Base-by-base conservation (phyloP, 306 rosid species). In the Ammopiptanthus mongolicus region DNA sequence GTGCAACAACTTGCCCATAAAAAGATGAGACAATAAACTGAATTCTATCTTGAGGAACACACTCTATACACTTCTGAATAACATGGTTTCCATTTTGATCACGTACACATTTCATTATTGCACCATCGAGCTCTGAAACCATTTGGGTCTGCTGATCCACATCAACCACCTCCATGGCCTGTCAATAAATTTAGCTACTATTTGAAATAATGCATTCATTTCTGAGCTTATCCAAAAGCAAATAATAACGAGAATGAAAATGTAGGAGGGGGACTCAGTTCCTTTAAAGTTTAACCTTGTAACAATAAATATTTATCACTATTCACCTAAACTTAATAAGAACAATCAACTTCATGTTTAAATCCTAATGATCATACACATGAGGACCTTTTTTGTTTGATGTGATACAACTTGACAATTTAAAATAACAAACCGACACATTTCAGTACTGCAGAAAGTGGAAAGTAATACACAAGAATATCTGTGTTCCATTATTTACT, bases 61-160 rank as follows among this genome's bases (percentile, higher is more conserved):
- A 92, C 85, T 92, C 99, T 71, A 95, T 90, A 73, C 97, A 86
- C 82, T 92, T 95, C 76, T 95, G 97, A 84, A 95, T 85, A 74
- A 95, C 99, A 80, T 95, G 97, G 81, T 95, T 95, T 53, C 99
- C 99, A 69, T 95, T 95, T 78, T 95, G 97, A 84, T 95, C 99
- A 17, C 90, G 97, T 22, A 92, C 97, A 28, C 99, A 95, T 84
- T 89, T 95, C 93, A 92, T 88, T 59, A 95, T 47, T 36, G 93
- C 86, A 80, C 97, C 96, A 74, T 89, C 87, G 46, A 92, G 97
- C 91, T 92, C 99, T 11, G 86, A 81, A 64, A 95, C 97, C 96
- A 95, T 87, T 81, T 87, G 96, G 60, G 88, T 83, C 72, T 92
- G 97, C 75, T 86, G 97, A 81, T 92, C 90, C 72, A 76, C 73